A percentile compares a stretch with the other conserved stretches of the same genome.
Conservation (phyloP, 768 basidiomycete species). For the Candolleomyces efflorescens region DNA sequence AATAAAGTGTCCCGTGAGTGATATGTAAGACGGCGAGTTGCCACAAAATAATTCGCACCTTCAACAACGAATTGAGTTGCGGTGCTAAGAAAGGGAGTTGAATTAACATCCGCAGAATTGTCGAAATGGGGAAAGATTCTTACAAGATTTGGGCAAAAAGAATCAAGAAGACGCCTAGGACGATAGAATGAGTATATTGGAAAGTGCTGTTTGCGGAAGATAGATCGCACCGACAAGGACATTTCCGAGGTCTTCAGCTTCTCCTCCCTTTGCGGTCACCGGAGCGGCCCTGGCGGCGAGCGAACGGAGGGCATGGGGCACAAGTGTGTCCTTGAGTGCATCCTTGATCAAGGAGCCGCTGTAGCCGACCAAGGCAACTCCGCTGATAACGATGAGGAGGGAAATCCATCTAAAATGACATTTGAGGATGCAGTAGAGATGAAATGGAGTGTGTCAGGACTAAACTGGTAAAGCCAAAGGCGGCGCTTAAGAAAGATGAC, state of each 20-base stretch:
- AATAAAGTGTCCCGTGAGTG: conserved; percentile 6
- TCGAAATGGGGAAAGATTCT: conserved; percentile 21
- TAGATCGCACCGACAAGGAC: conserved; percentile 64
- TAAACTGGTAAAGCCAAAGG: conserved; percentile 84
- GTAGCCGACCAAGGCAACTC: conserved; percentile 81
- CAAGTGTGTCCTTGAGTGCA: conserved; percentile 45
- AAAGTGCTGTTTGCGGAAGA: conserved; percentile 12
- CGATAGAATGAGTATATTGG: conserved; percentile 13
- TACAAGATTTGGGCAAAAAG: conserved; percentile 94
- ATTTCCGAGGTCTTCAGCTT: conserved; percentile 60
- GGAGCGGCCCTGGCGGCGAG: conserved; percentile 26
- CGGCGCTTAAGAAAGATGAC: conserved; percentile 86
- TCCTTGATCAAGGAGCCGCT: conserved; percentile 88
- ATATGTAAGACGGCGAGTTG: conserved; percentile 1
- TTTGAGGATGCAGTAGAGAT: conserved; percentile 6
- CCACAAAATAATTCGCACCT: conserved; percentile 25
- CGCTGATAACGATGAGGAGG: conserved; percentile 82
- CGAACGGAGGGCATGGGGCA: conserved; percentile 25
- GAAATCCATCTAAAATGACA: conserved; percentile 76
- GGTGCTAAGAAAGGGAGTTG: conserved; percentile 28
- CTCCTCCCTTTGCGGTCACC: conserved; percentile 40
- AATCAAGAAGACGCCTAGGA: conserved; percentile 80
- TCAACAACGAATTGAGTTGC: conserved; percentile 93
- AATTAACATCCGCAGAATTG: neutral
- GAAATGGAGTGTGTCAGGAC: conserved; percentile 11